Evolutionary conservation across 164 flowering plant species (phyloP).

Genomic region (Macadamia integrifolia): DNA sequence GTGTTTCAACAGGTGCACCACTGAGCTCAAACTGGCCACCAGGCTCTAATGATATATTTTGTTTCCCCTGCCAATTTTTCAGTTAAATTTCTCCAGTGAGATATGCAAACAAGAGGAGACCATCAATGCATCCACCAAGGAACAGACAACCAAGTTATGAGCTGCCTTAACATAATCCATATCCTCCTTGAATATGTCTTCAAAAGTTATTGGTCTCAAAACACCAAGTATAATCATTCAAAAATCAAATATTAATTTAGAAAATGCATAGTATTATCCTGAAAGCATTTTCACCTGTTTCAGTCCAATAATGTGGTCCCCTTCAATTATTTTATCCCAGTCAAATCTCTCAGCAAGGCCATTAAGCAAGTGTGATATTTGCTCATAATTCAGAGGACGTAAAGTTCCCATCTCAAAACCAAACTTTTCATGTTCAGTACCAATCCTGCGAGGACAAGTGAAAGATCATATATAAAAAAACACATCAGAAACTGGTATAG

Average conservation of each 20-base stretch:
- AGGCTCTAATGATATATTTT: conserved; percentile 96
- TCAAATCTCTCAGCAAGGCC: conserved; percentile 94
- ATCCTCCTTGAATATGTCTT: background rate
- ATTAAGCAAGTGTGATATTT: conserved; percentile 81
- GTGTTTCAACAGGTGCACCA: conserved; percentile 98
- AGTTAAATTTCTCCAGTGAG: background rate
- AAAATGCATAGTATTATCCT: background rate
- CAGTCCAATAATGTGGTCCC: conserved; percentile 88
- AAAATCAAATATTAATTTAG: too few species aligned
- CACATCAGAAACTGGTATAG: background rate
- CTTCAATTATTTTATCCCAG: conserved; percentile 98
- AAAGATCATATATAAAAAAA: background rate
- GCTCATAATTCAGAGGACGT: conserved; percentile 80
- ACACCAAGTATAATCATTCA: too few species aligned
- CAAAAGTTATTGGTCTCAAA: too few species aligned
- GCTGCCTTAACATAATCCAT: background rate
- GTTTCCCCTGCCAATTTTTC: conserved; percentile 65
- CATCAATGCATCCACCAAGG: background rate
- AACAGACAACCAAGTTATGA: background rate
- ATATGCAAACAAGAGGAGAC: background rate
- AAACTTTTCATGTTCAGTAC: conserved; percentile 98
- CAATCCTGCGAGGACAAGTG: conserved; percentile 60
- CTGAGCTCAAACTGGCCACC: conserved; percentile 99
- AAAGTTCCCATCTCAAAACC: conserved; percentile 77
- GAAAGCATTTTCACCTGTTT: conserved; percentile 55